Evolutionary conservation across 2,329 filamentous ascomycete genomes (phyloP).

Genomic region (Xylariaceae sp.): DNA sequence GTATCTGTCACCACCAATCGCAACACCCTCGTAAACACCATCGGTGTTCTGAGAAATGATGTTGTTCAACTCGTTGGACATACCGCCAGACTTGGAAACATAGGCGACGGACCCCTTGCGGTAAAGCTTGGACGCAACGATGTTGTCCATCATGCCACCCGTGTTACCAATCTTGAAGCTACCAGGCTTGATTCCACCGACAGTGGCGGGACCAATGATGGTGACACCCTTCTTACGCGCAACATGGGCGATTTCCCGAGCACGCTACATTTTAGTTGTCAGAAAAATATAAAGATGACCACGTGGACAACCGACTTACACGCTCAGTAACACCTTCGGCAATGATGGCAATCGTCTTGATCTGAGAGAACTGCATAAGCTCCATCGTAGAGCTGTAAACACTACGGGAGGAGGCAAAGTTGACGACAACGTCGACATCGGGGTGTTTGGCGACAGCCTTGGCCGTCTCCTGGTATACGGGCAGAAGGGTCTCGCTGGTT

Average conservation of each 20-base stretch:
- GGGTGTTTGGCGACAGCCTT: constrained; percentile 96
- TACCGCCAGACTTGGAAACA: constrained; percentile 99
- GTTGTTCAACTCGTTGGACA: constrained; percentile 99
- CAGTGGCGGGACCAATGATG: constrained; percentile 97
- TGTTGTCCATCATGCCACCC: constrained; percentile 99
- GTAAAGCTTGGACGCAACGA: constrained; percentile 99
- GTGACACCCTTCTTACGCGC: constrained; percentile 98
- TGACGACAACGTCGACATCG: constrained; percentile 96
- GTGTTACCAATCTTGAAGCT: constrained; percentile 99
- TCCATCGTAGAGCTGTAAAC: constrained; percentile 99
- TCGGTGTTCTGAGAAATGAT: constrained; percentile 95
- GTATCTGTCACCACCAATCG: constrained; percentile 98
- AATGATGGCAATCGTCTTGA: constrained; percentile 99
- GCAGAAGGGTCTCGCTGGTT: constrained; percentile 96
- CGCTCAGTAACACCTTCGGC: constrained; percentile 98
- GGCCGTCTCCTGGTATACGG: constrained; percentile 90
- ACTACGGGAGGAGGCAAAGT: constrained; percentile 98
- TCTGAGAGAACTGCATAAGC: constrained; percentile 93
- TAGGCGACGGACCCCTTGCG: constrained; percentile 98
- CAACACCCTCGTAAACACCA: constrained; percentile 98
- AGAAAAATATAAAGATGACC: constrained; percentile 20
- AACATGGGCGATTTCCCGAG: constrained; percentile 94
- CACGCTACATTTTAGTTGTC: constrained; percentile 59
- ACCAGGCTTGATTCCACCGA: constrained; percentile 98
- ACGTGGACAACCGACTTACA: constrained; percentile 53